Evolutionary conservation across 2,329 filamentous ascomycete genomes (phyloP).

Genomic region (Sphaerulina musiva): DNA sequence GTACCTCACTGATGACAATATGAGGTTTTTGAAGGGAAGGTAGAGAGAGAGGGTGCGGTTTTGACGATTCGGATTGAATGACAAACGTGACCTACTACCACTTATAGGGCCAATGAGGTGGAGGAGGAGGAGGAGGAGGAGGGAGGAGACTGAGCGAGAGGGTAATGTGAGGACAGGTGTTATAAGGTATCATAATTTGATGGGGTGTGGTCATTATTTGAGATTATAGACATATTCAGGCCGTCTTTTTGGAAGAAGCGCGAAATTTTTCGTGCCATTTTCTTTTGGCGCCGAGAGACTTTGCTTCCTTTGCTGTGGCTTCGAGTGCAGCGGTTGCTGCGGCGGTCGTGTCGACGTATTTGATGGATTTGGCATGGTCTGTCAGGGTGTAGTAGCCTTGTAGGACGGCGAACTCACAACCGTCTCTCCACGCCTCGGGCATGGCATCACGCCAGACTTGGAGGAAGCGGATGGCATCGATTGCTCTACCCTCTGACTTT

Average conservation of each 20-base stretch:
- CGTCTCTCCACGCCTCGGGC: conserved; percentile 31
- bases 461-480: conserved; percentile 29
- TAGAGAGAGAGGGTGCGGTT: no score
- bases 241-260: conserved; percentile 28
- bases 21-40: no score
- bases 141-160: no score
- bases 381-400: conserved; percentile 23
- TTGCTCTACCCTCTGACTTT: conserved; percentile 17
- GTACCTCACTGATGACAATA: no score
- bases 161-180: no score
- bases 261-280: conserved; percentile 39
- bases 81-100: no score
- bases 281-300: conserved; percentile 29
- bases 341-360: conserved; percentile 16
- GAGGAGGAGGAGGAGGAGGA: no score
- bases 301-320: conserved; percentile 14
- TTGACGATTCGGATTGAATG: no score
- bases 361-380: conserved; percentile 20
- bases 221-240: conserved; percentile 4
- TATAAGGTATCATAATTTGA: conserved; percentile 39
- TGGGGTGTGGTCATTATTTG: conserved; percentile 51
- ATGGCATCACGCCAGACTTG: conserved; percentile 35
- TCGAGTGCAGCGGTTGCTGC: neutral
- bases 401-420: conserved; percentile 24
- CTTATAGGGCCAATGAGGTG: no score